Percentiles rank a stretch among this genome's conserved stretches.
Evolutionary conservation across 306 rosid genomes (phyloP).

Genomic region (Oemleria cerasiformis): DNA sequence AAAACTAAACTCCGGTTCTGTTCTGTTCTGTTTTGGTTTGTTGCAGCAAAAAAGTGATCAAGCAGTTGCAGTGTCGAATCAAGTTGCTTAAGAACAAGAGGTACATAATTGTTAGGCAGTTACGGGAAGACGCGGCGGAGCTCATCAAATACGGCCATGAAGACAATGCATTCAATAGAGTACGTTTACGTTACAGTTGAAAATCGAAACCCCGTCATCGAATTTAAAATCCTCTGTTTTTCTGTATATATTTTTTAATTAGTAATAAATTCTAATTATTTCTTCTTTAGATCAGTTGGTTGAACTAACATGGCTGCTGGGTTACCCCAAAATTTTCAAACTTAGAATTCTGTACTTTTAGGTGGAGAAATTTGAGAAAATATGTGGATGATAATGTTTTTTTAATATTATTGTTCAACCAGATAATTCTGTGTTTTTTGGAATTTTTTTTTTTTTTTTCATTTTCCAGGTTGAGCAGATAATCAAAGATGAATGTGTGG

Average conservation of each 20-base stretch:
- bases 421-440: not conserved
- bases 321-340: not conserved
- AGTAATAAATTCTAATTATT: not conserved
- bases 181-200: slow-evolving; percentile 13
- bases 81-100: slow-evolving; percentile 63
- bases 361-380: not conserved
- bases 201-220: not conserved
- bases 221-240: not conserved
- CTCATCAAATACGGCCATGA: slow-evolving; percentile 51
- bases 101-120: slow-evolving; percentile 42
- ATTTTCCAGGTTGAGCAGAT: slow-evolving; percentile 63
- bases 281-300: not conserved
- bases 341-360: not conserved
- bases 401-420: not conserved
- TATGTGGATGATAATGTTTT: not conserved
- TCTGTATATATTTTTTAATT: not conserved
- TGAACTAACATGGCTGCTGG: not conserved
- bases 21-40: not conserved
- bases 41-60: slow-evolving; percentile 61
- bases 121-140: slow-evolving; percentile 50
- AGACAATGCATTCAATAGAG: slow-evolving; percentile 55
- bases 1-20: not conserved
- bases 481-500: slow-evolving; percentile 49
- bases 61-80: slow-evolving; percentile 50
- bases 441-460: not conserved